Conservation (phyloP, 192 early-diverging fungal genomes). For the Allomyces macrogynus region DNA sequence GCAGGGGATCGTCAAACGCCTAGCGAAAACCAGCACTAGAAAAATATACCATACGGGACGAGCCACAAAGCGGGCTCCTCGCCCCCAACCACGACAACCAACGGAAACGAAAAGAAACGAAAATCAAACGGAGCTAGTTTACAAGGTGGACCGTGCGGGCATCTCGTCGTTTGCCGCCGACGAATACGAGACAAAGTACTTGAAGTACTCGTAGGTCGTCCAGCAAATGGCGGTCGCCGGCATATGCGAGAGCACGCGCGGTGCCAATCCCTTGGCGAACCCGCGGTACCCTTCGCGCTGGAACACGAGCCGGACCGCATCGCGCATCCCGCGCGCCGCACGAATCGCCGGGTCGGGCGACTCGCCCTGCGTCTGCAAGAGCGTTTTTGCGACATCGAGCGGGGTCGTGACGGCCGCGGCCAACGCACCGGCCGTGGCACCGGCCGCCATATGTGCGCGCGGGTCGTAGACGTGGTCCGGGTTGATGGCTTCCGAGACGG, state of each 20-base stretch:
- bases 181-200: conserved; percentile 13
- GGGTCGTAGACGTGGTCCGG: conserved; percentile 67
- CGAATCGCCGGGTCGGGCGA: conserved; percentile 47
- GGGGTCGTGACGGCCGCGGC: conserved; percentile 80
- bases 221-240: conserved; percentile 87
- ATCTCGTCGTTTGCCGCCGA: too few relatives aligned
- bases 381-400: conserved; percentile 89
- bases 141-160: too few relatives aligned
- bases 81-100: too few relatives aligned
- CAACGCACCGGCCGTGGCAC: conserved; percentile 69
- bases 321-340: conserved; percentile 42
- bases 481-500: conserved; percentile 62
- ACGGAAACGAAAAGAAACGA: too few relatives aligned
- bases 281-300: conserved; percentile 50
- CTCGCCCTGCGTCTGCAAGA: conserved; percentile 78
- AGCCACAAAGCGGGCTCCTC: too few relatives aligned
- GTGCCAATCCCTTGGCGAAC: conserved; percentile 55
- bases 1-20: too few relatives aligned
- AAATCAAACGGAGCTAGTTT: too few relatives aligned
- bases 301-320: conserved; percentile 57
- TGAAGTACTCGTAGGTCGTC: conserved; percentile 78
- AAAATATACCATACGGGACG: too few relatives aligned
- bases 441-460: conserved; percentile 59
- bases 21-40: too few relatives aligned
- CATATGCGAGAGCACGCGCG: conserved; percentile 74